phyloP scores from a whole-genome alignment of 768 basidiomycete genomes.

The Mycena vulgaris region DNA sequence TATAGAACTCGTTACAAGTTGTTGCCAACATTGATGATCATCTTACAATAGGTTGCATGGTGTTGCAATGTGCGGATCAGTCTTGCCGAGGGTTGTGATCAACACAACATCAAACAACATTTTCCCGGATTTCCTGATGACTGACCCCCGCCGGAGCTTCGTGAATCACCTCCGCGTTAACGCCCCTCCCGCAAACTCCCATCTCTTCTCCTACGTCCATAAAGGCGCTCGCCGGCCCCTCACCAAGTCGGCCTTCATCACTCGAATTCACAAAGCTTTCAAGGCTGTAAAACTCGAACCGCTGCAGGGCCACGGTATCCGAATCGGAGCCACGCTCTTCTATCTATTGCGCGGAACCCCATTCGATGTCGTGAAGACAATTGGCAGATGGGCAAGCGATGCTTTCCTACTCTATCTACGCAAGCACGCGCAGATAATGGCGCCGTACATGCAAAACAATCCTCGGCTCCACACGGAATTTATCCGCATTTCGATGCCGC shows the following conservation, averaged over 20 bases:
- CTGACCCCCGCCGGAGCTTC: slow-evolving; percentile 30
- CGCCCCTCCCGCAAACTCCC: slow-evolving; percentile 31
- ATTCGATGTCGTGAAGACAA: slow-evolving; percentile 48
- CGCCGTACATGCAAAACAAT: slow-evolving; percentile 44
- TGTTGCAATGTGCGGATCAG: no score
- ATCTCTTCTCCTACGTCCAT: no score
- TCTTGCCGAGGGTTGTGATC: no score
- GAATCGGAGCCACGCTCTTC: slow-evolving; percentile 46
- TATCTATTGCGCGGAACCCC: slow-evolving; percentile 47
- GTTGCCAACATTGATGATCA: no score
- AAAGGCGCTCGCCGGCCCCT: slow-evolving; percentile 38
- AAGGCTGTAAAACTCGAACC: slow-evolving; percentile 16
- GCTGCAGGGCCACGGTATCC: slow-evolving; percentile 48
- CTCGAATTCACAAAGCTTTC: slow-evolving; percentile 31
- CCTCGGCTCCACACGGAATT: slow-evolving; percentile 33
- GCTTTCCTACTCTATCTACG: slow-evolving; percentile 48
- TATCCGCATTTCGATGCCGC: slow-evolving; percentile 23
- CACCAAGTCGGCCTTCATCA: slow-evolving; percentile 44
- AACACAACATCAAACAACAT: no score
- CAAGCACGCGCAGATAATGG: slow-evolving; percentile 40
- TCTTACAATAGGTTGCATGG: no score
- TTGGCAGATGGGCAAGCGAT: slow-evolving; percentile 52
- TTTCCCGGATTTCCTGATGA: no score
- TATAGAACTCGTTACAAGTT: no score
- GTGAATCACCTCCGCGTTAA: slow-evolving; percentile 50